Conservation (phyloP, 345 rosid species). For the Theobroma cacao region DNA sequence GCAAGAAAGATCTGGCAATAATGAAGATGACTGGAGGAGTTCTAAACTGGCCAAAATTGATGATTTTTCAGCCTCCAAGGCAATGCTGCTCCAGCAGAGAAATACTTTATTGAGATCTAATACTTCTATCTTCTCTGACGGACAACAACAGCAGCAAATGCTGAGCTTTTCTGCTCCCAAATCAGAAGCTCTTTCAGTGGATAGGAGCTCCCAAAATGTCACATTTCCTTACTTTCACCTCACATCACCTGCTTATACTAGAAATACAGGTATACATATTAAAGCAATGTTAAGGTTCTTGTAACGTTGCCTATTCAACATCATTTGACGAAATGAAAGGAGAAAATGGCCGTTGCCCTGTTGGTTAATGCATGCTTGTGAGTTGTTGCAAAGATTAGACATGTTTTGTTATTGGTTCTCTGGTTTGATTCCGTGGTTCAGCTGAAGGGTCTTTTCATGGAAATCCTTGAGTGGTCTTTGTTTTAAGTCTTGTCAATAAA, state of each 20-base stretch:
- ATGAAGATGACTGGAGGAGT: conserved; percentile 48
- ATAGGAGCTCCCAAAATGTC: conserved; percentile 22
- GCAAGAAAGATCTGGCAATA: conserved; percentile 42
- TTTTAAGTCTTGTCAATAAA: conserved; percentile 36
- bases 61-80: conserved; percentile 30
- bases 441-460: conserved; percentile 36
- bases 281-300: not conserved
- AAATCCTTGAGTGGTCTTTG: conserved; percentile 6
- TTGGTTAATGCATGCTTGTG: not conserved
- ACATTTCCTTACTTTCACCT: conserved; percentile 46
- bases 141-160: conserved; percentile 50
- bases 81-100: conserved; percentile 36
- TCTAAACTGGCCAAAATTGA: conserved; percentile 48
- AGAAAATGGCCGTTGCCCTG: not conserved
- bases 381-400: conserved; percentile 9
- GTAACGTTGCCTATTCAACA: not conserved
- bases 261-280: conserved; percentile 34
- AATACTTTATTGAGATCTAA: conserved; percentile 36
- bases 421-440: conserved; percentile 16
- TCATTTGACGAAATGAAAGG: conserved; percentile 15
- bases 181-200: conserved; percentile 34
- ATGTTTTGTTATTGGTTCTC: conserved; percentile 9
- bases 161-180: conserved; percentile 59
- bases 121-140: conserved; percentile 34
- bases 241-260: conserved; percentile 36